These are phyloP conservation scores for Annulohypoxylon moriforme DNA, from an alignment of 495 filamentous ascomycete genomes.

Conservation along the genomic window DNA sequence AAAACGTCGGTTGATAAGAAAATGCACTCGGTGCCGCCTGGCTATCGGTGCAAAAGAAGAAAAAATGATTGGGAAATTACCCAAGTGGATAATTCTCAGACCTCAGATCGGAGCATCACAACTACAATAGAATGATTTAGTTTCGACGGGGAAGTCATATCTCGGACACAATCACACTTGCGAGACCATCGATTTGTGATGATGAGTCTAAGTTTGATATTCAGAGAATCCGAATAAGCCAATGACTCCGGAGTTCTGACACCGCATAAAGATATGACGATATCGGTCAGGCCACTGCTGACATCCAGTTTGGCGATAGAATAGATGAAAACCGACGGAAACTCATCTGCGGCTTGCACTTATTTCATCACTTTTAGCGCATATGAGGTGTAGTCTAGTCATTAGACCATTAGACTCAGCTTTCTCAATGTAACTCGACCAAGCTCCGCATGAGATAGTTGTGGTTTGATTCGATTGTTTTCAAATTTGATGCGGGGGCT, in stretches of 20 bases:
- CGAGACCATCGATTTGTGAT: background rate
- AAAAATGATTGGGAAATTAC: too few relatives aligned
- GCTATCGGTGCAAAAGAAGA: too few relatives aligned
- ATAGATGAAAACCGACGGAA: background rate
- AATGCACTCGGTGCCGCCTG: too few relatives aligned
- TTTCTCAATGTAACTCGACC: background rate
- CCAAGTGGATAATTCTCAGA: background rate
- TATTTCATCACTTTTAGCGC: background rate
- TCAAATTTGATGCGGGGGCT: conserved; percentile 21
- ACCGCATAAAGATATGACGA: background rate
- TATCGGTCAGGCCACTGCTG: background rate
- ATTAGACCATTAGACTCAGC: background rate
- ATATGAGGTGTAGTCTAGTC: background rate
- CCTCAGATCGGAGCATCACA: background rate
- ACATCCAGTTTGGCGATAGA: background rate
- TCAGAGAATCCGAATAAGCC: background rate
- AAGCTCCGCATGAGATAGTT: conserved; percentile 20
- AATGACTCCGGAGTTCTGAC: background rate
- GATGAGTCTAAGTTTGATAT: background rate
- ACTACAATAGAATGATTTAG: background rate
- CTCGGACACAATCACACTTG: background rate
- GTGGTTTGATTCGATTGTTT: conserved; percentile 24
- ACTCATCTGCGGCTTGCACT: background rate
- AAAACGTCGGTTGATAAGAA: background rate
- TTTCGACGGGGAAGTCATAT: background rate